Conservation (phyloP, 1,284 basidiomycete species). For the Boletellus sp. region DNA sequence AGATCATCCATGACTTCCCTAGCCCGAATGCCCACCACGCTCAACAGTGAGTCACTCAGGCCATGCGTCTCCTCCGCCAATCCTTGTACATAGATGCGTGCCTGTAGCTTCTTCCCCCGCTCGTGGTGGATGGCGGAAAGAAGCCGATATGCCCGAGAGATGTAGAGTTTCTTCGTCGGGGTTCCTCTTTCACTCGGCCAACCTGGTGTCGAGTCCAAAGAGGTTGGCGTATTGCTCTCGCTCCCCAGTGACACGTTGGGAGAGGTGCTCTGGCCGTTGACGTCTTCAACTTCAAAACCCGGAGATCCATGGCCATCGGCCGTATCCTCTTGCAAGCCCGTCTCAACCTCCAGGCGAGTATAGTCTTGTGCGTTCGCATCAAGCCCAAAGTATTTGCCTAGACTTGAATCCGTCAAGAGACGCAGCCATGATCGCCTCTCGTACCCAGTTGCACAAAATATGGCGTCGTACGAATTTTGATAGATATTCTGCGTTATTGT, state of each 20-base stretch:
- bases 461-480: constrained; percentile 44
- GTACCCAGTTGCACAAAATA: constrained; percentile 59
- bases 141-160: constrained; percentile 47
- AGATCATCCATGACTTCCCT: constrained; percentile 50
- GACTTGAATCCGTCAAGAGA: constrained; percentile 42
- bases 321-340: background rate
- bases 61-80: constrained; percentile 57
- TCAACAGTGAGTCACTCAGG: constrained; percentile 54
- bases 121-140: constrained; percentile 27
- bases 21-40: constrained; percentile 47
- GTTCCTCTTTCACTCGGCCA: constrained; percentile 15
- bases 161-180: constrained; percentile 34
- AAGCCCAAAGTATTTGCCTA: constrained; percentile 44
- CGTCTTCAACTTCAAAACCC: constrained; percentile 1
- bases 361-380: constrained; percentile 11
- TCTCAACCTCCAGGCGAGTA: constrained; percentile 22
- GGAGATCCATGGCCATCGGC: background rate
- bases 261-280: background rate
- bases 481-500: constrained; percentile 32
- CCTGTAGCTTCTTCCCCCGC: constrained; percentile 25
- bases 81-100: constrained; percentile 55
- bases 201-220: constrained; percentile 2
- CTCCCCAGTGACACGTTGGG: constrained; percentile 15
- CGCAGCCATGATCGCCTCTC: constrained; percentile 48
- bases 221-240: constrained; percentile 28